Evolutionary conservation across 352 stramenopile species (phyloP).

Genomic region (Blastocystis sp.): DNA sequence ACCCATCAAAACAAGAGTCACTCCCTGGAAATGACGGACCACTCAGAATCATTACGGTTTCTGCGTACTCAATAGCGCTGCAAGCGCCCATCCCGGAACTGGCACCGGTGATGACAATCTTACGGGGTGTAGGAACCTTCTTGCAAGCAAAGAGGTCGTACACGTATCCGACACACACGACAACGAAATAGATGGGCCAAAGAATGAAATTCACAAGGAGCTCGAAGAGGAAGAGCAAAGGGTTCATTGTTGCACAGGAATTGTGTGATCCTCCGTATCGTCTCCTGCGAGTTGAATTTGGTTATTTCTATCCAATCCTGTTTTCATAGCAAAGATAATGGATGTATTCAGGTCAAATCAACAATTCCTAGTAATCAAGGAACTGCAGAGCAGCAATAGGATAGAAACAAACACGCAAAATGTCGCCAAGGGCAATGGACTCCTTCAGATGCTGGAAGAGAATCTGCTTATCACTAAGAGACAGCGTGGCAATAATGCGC

Average conservation of each 20-base stretch:
- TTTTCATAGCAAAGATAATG: too few relatives aligned
- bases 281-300: too few relatives aligned
- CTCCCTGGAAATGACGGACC: neutral
- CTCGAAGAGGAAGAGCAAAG: conserved; percentile 26
- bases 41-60: neutral
- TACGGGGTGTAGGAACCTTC: conserved; percentile 48
- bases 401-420: conserved; percentile 44
- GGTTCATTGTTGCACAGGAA: neutral
- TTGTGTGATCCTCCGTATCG: too few relatives aligned
- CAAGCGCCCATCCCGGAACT: conserved; percentile 55
- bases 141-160: conserved; percentile 60
- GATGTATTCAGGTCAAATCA: too few relatives aligned
- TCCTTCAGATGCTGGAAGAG: conserved; percentile 28
- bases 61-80: conserved; percentile 67
- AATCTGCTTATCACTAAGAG: conserved; percentile 15
- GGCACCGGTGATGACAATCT: conserved; percentile 70
- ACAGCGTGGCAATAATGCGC: conserved; percentile 13
- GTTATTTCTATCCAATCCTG: too few relatives aligned
- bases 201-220: conserved; percentile 20
- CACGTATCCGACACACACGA: conserved; percentile 50
- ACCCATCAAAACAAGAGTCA: conserved; percentile 41
- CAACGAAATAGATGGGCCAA: conserved; percentile 16
- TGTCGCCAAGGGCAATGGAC: conserved; percentile 11
- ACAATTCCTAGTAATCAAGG: too few relatives aligned
- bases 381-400: neutral